Base-by-base conservation (phyloP, 2,329 filamentous ascomycete species). In the Aspergillus uvarum region DNA sequence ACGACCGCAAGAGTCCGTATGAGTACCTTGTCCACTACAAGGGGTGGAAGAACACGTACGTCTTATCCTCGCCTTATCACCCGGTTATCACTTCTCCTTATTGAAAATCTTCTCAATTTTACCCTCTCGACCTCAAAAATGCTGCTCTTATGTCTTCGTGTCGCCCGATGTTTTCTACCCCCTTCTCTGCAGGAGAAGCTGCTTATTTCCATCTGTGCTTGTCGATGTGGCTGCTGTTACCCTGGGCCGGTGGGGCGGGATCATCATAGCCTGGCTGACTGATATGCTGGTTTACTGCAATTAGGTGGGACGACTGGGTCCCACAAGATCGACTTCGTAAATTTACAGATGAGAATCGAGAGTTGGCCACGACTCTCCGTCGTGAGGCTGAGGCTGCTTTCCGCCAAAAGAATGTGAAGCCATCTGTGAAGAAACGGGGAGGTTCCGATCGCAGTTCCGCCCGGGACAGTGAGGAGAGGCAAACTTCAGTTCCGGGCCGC, bases 11-110 rank as follows among this genome's bases (percentile, higher is more conserved):
- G 74, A 89, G 88, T 62, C 87, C 89, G 35, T 92, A 87, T 73
- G 87, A 92, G 74, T 99, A 96, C 80, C 90, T 91, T 72, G 90
- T 99, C 58, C 95, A 99, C 79, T 99, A 99, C 82, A 98, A 98
- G 79, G 95, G 95, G 72, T 99, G 95, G 95, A 99, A 99, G 83
- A 93, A 94, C 76, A 97, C 92, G 84, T 90, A 80, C 79, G 87
- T 87, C 60, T 60, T 26, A 32, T 29, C 53, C 67, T 47, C 57
- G 63, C 59, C 32, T 31, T 63, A 63, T 59, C 55, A 50, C 16
- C 50, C 50, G 55, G 54, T 32, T 19, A 12, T 52, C 21, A 8
- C 48, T 44, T 26, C 29, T 31, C 22, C 29, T 49, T 19, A 1
- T 16, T 29, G 26, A 7, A 29, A 6, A 47, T 22, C 49, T 11